Evolutionary conservation across 306 rosid genomes (phyloP), one percentile per base, ranked within the genome.

Genomic region (Ormosia semicastrata): DNA sequence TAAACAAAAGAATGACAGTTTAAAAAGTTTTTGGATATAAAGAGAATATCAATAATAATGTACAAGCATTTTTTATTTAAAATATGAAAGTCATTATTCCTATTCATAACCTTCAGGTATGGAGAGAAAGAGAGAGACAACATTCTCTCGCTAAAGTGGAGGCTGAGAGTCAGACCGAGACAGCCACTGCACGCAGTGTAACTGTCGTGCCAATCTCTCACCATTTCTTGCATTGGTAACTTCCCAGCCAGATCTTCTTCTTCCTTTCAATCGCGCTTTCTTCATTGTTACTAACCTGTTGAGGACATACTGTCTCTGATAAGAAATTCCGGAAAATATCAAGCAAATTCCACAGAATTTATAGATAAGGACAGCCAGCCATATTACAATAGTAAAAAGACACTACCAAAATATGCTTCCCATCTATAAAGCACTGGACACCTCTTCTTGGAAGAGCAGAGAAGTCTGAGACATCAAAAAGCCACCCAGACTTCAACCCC

Each of bases 361-460:
- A 15, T 73, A 36, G 46, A 78, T 64, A 74, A 78, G 33, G 66
- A 78, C 10, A 53, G 34, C n/a, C n/a, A n/a, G n/a, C 41, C 57
- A 80, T 12, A 60, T 43, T 60, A 82, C 59, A 37, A 71, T 34
- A 71, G 83, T 18, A 40, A 33, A 34, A 74, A 71, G 75, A 81
- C 76, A 80, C 74, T 85, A 95, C 98, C 92, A 92, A 77, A 78
- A 89, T 53, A 67, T 13, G 85, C 85, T 89, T 91, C 77, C 93
- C 97, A 15, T 92, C 83, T 58, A 92, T 79, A 47, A 82, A 77
- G 80, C 99, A 93, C 68, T 83, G 93, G 70, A 95, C 85, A 43
- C 99, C 99, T 81, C 81, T 85, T 77, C 99, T 98, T 7, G 99
- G 98, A 81, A 95, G 81, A 41, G 98, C 92, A 79, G 86, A 85